Conservation (phyloP, 805 yeast species). For the Candida xyloterini region DNA sequence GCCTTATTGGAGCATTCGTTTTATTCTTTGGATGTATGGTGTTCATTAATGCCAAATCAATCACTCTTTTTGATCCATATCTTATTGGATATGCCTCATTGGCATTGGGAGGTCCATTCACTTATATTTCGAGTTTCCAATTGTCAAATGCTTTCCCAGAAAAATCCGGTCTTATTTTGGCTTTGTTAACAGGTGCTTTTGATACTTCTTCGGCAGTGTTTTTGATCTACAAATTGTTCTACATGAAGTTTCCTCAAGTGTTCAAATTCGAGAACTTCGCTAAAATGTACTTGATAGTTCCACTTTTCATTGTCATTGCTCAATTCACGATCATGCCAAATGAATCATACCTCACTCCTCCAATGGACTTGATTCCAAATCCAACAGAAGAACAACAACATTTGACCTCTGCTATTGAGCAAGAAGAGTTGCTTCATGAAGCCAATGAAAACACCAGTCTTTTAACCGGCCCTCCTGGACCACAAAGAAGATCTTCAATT, state of each 20-base stretch:
- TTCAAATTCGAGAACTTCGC: conserved; percentile 45
- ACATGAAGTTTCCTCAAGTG: conserved; percentile 29
- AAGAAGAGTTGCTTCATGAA: conserved; percentile 25
- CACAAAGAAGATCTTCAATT: conserved; percentile 47
- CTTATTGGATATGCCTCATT: conserved; percentile 47
- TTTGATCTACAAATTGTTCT: conserved; percentile 43
- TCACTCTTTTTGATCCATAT: conserved; percentile 45
- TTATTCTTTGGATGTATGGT: conserved; percentile 43
- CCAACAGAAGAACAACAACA: conserved; percentile 28
- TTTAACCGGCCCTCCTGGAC: conserved; percentile 14
- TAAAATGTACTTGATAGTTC: conserved; percentile 46
- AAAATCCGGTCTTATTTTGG: conserved; percentile 50
- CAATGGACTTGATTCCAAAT: conserved; percentile 33
- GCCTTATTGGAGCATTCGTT: conserved; percentile 48
- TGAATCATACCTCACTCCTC: conserved; percentile 47
- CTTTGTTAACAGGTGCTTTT: conserved; percentile 55
- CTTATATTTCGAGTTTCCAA: conserved; percentile 54
- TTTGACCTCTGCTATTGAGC: conserved; percentile 28
- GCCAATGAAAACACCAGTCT: conserved; percentile 19
- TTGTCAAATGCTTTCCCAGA: conserved; percentile 55
- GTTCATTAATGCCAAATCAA: conserved; percentile 39
- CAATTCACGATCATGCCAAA: conserved; percentile 48
- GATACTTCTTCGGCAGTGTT: conserved; percentile 58
- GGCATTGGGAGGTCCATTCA: conserved; percentile 60
- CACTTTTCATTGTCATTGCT: conserved; percentile 44